Evolutionary conservation across 148 eudicot genomes (phyloP), one percentile per base, ranked within the genome.

Genomic region (Diospyros kaki): DNA sequence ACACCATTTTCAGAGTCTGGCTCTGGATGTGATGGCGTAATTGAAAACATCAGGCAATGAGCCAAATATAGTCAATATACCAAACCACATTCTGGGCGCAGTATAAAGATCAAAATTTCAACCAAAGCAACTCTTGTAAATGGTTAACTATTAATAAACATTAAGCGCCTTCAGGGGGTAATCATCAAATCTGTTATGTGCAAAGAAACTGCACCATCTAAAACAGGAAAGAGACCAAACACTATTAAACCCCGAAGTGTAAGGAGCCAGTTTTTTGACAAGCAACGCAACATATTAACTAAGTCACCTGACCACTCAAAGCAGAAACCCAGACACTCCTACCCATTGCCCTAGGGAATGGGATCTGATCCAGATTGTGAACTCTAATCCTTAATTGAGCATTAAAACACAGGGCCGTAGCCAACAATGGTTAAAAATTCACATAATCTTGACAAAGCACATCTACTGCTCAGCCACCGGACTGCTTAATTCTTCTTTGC

Each of bases 401-500:
- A 45, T 17, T 15, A 13, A 4, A 9, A 42, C 15, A 60, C 52
- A 13, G 42, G 8, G 73, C 51, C 70, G 17, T 55, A n/a, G 52
- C 13, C 60, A 61, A 59, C 5, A 13, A 69, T 67, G 48, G 59
- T 61, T n/a, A 63, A 59, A 38, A 38, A 11, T 55, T 60, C 69
- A 74, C 58, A 68, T 4, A 6, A 2, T 7, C 66, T 60, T 48
- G 68, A 43, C 28, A 54, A 62, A 58, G 65, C 53, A 28, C 18
- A 8, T 48, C 52, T 44, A 48, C 56, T 66, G 15, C 73, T 3
- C 58, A 39, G 41, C 72, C 55, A 75, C 58, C 75, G 51, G 54
- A 66, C 38, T 46, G 61, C 68, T 83, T 73, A 88, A 54, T 79
- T 82, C 81, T 88, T 92, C 87, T 88, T 91, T 71, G 71, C 82